phyloP scores from a whole-genome alignment of 306 rosid genomes.

The Prosopis cineraria region DNA sequence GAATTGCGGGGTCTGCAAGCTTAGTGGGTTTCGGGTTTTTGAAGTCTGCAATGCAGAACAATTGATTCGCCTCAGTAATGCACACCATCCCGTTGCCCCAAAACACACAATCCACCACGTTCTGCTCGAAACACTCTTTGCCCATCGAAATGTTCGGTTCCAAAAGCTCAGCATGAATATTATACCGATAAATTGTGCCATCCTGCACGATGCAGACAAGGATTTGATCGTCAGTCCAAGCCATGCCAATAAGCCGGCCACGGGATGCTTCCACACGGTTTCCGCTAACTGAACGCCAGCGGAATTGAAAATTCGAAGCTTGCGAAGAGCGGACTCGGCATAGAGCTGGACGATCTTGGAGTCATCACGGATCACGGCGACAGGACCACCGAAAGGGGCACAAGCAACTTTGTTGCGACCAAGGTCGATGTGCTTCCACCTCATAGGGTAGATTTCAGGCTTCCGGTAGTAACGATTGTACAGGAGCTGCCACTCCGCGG shows the following conservation, averaged over 20 bases:
- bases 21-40: conserved; percentile 54
- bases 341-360: conserved; percentile 98
- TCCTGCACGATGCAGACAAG: conserved; percentile 87
- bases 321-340: conserved; percentile 92
- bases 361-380: conserved; percentile 95
- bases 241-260: conserved; percentile 72
- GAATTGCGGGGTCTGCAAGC: conserved; percentile 80
- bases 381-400: conserved; percentile 89
- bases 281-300: conserved; percentile 75
- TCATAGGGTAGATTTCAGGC: conserved; percentile 78
- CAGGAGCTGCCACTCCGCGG: conserved; percentile 99
- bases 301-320: conserved; percentile 85
- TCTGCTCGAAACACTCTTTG: conserved; percentile 77
- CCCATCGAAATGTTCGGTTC: conserved; percentile 85
- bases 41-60: conserved; percentile 78
- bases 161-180: conserved; percentile 61
- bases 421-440: conserved; percentile 83
- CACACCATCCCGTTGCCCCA: conserved; percentile 91
- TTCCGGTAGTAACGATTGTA: conserved; percentile 90
- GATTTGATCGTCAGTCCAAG: conserved; percentile 90
- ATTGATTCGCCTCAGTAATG: conserved; percentile 66
- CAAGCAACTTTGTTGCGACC: conserved; percentile 89
- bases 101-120: conserved; percentile 82
- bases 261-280: conserved; percentile 82
- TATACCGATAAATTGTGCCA: conserved; percentile 85